Evolutionary conservation across 2,329 filamentous ascomycete species (phyloP).

Genomic region (Tolypocladium ophioglossoides): DNA sequence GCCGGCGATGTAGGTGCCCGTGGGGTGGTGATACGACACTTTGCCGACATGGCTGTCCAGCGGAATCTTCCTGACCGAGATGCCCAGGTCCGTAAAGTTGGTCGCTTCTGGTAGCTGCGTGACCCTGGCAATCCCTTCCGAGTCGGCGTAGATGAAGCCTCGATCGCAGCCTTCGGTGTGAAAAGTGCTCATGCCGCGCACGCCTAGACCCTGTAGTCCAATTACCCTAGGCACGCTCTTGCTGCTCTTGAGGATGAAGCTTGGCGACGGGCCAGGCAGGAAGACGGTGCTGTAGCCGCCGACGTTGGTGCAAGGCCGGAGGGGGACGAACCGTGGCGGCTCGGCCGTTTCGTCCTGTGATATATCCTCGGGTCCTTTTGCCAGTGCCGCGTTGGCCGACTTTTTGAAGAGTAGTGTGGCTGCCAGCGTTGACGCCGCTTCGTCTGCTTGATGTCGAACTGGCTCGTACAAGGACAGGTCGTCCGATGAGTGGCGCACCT

Average conservation of each 20-base stretch:
- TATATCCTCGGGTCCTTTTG: constrained; percentile 40
- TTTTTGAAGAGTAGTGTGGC: constrained; percentile 66
- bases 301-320: constrained; percentile 53
- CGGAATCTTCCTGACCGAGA: constrained; percentile 62
- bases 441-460: constrained; percentile 39
- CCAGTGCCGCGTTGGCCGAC: constrained; percentile 55
- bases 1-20: constrained; percentile 65
- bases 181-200: constrained; percentile 64
- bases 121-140: constrained; percentile 60
- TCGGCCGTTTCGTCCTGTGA: constrained; percentile 40
- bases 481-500: constrained; percentile 70
- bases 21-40: constrained; percentile 66
- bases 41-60: constrained; percentile 61
- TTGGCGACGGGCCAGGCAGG: constrained; percentile 67
- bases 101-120: constrained; percentile 58
- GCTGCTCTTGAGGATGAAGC: constrained; percentile 73
- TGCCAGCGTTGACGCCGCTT: constrained; percentile 29
- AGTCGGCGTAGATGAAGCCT: constrained; percentile 76
- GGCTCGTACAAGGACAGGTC: constrained; percentile 86
- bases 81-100: constrained; percentile 63
- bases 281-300: constrained; percentile 74
- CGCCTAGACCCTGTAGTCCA: constrained; percentile 56
- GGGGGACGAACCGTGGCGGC: constrained; percentile 36
- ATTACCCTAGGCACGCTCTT: constrained; percentile 67
- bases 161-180: constrained; percentile 67